A percentile compares a stretch with the other conserved stretches of the same genome.
These are phyloP conservation scores for Gossypium sturtianum DNA, from an alignment of 345 rosid genomes.

Conservation along the genomic window DNA sequence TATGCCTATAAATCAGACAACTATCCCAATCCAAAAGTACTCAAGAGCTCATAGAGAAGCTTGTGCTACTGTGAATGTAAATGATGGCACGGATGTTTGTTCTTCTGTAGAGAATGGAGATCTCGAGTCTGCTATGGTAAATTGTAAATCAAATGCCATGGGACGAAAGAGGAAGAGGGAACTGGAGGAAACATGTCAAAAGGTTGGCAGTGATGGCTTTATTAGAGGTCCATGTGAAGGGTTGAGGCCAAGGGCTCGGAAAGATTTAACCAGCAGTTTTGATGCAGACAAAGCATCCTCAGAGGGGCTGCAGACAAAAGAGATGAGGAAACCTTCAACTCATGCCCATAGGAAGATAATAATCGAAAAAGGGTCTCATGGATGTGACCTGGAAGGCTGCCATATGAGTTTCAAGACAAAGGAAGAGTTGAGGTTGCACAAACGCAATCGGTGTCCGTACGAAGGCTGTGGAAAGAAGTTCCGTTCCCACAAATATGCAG, in stretches of 20 bases:
- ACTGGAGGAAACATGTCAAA: constrained; percentile 35
- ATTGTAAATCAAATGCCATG: constrained; percentile 16
- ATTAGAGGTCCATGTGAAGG: constrained; percentile 98
- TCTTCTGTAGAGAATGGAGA: constrained; percentile 22
- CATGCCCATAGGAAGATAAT: constrained; percentile 27
- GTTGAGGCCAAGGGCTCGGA: constrained; percentile 68
- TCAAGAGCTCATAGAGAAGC: constrained; percentile 31
- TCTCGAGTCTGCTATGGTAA: constrained; percentile 17
- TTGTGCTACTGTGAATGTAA: constrained; percentile 16
- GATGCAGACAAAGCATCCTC: constrained; percentile 19
- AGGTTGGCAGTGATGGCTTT: constrained; percentile 35
- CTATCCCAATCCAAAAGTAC: constrained; percentile 18
- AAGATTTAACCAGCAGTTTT: constrained; percentile 23
- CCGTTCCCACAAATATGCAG: constrained; percentile 72
- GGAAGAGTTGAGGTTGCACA: constrained; percentile 62
- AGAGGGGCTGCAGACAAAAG: constrained; percentile 36
- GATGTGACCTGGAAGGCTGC: constrained; percentile 84
- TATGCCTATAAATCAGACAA: constrained; percentile 7
- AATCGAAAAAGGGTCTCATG: constrained; percentile 28
- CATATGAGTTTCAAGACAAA: constrained; percentile 70
- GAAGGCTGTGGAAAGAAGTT: constrained; percentile 83
- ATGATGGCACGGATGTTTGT: constrained; percentile 19
- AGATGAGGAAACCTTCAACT: constrained; percentile 28
- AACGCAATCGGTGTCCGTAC: constrained; percentile 64
- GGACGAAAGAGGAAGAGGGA: constrained; percentile 53